Percentiles rank a stretch among this genome's conserved stretches.
phyloP scores from a whole-genome alignment of 1,284 basidiomycete genomes.

The Malassezia equina region DNA sequence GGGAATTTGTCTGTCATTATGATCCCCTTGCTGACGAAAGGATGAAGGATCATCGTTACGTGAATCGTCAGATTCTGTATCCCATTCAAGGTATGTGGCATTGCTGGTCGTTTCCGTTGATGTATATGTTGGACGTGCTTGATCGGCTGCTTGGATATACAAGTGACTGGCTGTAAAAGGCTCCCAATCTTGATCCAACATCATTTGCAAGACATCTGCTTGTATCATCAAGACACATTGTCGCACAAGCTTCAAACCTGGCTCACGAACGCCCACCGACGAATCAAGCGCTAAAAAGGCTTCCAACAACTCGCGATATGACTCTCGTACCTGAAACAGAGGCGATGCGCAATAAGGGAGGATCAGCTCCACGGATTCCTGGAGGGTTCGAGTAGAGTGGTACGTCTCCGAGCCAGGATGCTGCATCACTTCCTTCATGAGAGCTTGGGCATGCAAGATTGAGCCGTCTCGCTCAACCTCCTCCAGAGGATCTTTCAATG shows the following conservation, averaged over 20 bases:
- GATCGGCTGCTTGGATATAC: slow-evolving; percentile 75
- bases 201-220: slow-evolving; percentile 69
- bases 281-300: not conserved
- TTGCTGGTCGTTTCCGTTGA: not conserved
- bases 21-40: not conserved
- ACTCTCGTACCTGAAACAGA: slow-evolving; percentile 46
- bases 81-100: not conserved
- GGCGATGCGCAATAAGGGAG: slow-evolving; percentile 66
- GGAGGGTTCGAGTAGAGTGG: not conserved
- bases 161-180: slow-evolving; percentile 75
- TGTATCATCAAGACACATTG: slow-evolving; percentile 73
- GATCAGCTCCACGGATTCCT: slow-evolving; percentile 47
- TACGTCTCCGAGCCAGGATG: not conserved
- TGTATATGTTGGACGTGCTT: slow-evolving; percentile 44
- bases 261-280: not conserved
- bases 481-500: slow-evolving; percentile 90
- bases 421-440: not conserved
- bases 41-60: not conserved
- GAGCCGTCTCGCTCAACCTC: slow-evolving; percentile 8
- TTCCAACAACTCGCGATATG: not conserved
- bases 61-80: not conserved
- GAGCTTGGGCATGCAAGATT: not conserved
- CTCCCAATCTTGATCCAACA: slow-evolving; percentile 76
- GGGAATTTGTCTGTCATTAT: not conserved
- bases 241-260: slow-evolving; percentile 45